phyloP scores from a whole-genome alignment of 192 early-diverging fungal genomes.

The Podila verticillata region DNA sequence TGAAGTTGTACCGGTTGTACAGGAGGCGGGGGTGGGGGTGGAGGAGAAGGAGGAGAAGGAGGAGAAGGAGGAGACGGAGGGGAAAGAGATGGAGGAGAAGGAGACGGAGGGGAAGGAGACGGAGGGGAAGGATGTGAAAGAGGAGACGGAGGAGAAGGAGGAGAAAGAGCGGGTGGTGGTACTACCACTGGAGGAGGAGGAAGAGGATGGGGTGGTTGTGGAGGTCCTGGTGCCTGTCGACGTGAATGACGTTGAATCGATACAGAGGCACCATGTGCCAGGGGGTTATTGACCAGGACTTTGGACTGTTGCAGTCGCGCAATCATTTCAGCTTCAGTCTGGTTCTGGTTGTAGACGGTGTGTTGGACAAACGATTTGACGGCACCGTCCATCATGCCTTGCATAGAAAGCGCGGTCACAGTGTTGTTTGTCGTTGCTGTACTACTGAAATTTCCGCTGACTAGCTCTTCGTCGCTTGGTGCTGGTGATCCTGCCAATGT shows the following conservation, averaged over 20 bases:
- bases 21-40: background rate
- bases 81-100: background rate
- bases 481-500: background rate
- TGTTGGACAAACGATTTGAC: background rate
- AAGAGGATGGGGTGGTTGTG: background rate
- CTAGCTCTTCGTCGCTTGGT: background rate
- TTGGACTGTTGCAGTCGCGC: background rate
- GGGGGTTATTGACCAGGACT: background rate
- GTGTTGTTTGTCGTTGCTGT: background rate
- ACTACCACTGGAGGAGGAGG: background rate
- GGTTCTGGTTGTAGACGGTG: constrained; percentile 8
- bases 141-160: too few species aligned
- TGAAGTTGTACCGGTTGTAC: background rate
- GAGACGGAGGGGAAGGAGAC: background rate
- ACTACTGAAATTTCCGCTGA: background rate
- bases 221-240: background rate
- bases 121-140: too few species aligned
- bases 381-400: constrained; percentile 7
- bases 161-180: background rate
- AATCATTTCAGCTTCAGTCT: background rate
- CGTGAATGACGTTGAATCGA: background rate
- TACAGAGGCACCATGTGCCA: background rate
- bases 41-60: background rate
- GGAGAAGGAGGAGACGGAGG: background rate
- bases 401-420: constrained; percentile 7